phyloP scores from a whole-genome alignment of 192 early-diverging fungal genomes.

The Rhizophagus sp. region DNA sequence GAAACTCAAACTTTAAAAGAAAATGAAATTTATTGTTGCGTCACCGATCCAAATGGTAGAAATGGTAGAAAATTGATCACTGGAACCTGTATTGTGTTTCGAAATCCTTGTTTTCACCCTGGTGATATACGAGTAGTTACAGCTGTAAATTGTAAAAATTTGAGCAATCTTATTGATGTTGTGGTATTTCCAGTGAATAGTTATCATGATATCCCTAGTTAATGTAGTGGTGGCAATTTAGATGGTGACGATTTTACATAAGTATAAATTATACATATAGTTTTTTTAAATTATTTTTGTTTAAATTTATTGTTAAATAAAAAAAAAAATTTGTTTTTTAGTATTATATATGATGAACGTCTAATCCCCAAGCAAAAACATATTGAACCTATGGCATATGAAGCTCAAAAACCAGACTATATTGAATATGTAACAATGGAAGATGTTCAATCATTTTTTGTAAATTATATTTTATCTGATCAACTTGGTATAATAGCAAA shows the following conservation, averaged over 20 bases:
- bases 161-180: constrained; percentile 61
- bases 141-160: constrained; percentile 51
- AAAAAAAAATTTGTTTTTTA: constrained; percentile 17
- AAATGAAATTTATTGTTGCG: constrained; percentile 54
- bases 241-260: constrained; percentile 79
- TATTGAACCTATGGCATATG: constrained; percentile 56
- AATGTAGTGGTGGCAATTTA: constrained; percentile 80
- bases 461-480: constrained; percentile 64
- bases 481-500: constrained; percentile 73
- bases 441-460: constrained; percentile 61
- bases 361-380: constrained; percentile 45
- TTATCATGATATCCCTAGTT: constrained; percentile 65
- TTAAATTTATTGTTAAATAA: neutral
- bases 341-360: constrained; percentile 58
- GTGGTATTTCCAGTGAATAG: constrained; percentile 73
- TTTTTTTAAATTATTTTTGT: neutral
- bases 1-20: constrained; percentile 45
- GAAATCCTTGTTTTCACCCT: constrained; percentile 69
- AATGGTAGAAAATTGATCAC: constrained; percentile 34
- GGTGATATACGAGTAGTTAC: constrained; percentile 62
- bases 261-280: neutral
- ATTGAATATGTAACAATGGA: constrained; percentile 46
- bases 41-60: constrained; percentile 32
- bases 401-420: constrained; percentile 33
- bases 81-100: constrained; percentile 46